Conservation (phyloP, 108 stramenopile species). For the Epipyxis sp. region DNA sequence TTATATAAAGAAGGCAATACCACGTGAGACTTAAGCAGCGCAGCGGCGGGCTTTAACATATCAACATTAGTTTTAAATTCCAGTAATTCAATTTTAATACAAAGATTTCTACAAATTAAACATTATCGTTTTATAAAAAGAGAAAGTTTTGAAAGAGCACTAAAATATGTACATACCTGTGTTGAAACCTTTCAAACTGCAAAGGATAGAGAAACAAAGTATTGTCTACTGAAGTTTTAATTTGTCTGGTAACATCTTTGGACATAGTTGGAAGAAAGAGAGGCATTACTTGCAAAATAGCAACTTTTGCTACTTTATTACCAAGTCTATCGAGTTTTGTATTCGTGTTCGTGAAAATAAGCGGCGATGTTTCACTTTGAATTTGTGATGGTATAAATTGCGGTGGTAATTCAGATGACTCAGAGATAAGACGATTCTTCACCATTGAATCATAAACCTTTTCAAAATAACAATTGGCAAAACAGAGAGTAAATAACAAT, state of each 20-base stretch:
- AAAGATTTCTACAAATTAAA: constrained; percentile 1
- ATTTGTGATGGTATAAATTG: too few relatives aligned
- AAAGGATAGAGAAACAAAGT: constrained; percentile 11
- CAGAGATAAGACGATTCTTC: too few relatives aligned
- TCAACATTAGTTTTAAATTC: not conserved
- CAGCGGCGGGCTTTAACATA: not conserved
- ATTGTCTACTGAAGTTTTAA: not conserved
- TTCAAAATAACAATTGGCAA: too few relatives aligned
- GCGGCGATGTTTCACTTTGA: too few relatives aligned
- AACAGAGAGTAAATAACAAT: not conserved
- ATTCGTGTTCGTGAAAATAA: too few relatives aligned
- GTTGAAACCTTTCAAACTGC: not conserved
- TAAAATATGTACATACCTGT: not conserved
- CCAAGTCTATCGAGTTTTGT: too few relatives aligned
- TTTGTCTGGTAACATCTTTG: not conserved
- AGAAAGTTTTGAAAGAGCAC: too few relatives aligned
- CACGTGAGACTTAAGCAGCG: not conserved
- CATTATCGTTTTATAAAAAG: too few relatives aligned
- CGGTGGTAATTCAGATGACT: too few relatives aligned
- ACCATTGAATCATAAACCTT: too few relatives aligned
- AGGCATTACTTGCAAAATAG: not conserved
- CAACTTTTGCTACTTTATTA: too few relatives aligned
- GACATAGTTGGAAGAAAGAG: not conserved
- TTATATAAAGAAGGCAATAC: not conserved
- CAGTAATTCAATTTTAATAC: not conserved